phyloP scores from a whole-genome alignment of 495 filamentous ascomycete species.

The Lindgomyces ingoldianus region DNA sequence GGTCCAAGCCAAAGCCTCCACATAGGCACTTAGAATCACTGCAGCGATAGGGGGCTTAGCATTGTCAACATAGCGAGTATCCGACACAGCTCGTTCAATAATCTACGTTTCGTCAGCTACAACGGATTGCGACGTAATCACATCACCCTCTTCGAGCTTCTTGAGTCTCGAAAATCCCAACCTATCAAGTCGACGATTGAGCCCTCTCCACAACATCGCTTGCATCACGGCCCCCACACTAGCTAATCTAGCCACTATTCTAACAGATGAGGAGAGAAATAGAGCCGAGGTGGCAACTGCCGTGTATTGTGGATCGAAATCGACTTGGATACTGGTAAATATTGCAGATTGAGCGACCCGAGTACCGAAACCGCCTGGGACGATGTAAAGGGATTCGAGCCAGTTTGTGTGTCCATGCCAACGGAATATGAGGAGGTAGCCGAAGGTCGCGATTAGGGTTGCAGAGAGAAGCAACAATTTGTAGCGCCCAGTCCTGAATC shows the following conservation, averaged over 20 bases:
- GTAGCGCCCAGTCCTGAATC: slow-evolving; percentile 55
- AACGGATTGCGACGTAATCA: neutral
- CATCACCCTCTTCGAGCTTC: slow-evolving; percentile 2
- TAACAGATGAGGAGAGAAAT: slow-evolving; percentile 26
- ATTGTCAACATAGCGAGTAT: slow-evolving; percentile 18
- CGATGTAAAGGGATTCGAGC: slow-evolving; percentile 64
- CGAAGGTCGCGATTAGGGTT: slow-evolving; percentile 51
- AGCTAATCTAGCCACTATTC: slow-evolving; percentile 23
- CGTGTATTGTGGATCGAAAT: slow-evolving; percentile 15
- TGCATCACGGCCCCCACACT: slow-evolving; percentile 21
- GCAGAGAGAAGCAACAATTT: slow-evolving; percentile 57
- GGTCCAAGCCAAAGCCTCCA: slow-evolving; percentile 24
- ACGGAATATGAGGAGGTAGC: slow-evolving; percentile 57
- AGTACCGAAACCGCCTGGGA: slow-evolving; percentile 48
- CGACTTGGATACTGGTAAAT: slow-evolving; percentile 35
- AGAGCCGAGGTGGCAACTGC: slow-evolving; percentile 29
- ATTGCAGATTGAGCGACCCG: slow-evolving; percentile 31
- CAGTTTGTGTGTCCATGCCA: slow-evolving; percentile 65
- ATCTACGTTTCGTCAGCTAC: neutral
- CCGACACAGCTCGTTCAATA: slow-evolving; percentile 2
- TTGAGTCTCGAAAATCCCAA: slow-evolving; percentile 6
- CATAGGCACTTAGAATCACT: slow-evolving; percentile 5
- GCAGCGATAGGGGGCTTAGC: slow-evolving; percentile 7
- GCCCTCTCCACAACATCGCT: slow-evolving; percentile 1
- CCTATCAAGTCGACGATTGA: slow-evolving; percentile 1